A percentile compares a stretch with the other conserved stretches of the same genome.
phyloP scores from a whole-genome alignment of 352 stramenopile species.

The Globisporangium radiosum region DNA sequence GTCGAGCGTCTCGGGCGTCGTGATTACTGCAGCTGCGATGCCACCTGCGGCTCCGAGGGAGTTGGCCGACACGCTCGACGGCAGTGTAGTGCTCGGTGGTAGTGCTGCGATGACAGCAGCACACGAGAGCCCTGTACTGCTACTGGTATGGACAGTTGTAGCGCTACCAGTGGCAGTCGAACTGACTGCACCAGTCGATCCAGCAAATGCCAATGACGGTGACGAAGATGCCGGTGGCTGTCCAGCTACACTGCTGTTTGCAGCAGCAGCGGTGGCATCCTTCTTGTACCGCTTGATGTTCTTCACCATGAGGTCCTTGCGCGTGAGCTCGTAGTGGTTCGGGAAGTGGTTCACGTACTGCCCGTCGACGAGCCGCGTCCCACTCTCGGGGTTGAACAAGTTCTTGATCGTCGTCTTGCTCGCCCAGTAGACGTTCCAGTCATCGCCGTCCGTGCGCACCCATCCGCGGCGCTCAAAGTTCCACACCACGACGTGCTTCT shows the following conservation, averaged over 20 bases:
- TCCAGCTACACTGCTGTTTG: neutral
- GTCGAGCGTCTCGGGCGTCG: conserved; percentile 25
- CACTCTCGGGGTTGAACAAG: conserved; percentile 87
- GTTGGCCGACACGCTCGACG: conserved; percentile 3
- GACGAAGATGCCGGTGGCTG: too few relatives aligned
- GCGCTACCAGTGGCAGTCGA: neutral
- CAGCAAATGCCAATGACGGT: too few relatives aligned
- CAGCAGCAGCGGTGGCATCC: conserved; percentile 19
- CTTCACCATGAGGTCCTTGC: conserved; percentile 93
- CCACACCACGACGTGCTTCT: conserved; percentile 80
- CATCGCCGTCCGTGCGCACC: conserved; percentile 73
- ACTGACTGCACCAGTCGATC: neutral
- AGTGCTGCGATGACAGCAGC: neutral
- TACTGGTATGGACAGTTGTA: neutral
- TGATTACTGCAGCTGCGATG: conserved; percentile 1
- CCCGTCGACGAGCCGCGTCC: conserved; percentile 45
- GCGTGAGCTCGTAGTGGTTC: conserved; percentile 90
- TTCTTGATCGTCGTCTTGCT: conserved; percentile 84
- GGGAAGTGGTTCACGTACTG: conserved; percentile 86
- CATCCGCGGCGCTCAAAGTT: conserved; percentile 83
- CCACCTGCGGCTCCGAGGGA: neutral
- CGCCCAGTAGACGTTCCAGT: conserved; percentile 94
- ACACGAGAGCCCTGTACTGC: neutral
- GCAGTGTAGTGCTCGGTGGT: neutral
- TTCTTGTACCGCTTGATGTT: conserved; percentile 91